Evolutionary conservation across 805 yeast species (phyloP), one percentile per base, ranked within the genome.

Genomic region (Starmera quercuum): DNA sequence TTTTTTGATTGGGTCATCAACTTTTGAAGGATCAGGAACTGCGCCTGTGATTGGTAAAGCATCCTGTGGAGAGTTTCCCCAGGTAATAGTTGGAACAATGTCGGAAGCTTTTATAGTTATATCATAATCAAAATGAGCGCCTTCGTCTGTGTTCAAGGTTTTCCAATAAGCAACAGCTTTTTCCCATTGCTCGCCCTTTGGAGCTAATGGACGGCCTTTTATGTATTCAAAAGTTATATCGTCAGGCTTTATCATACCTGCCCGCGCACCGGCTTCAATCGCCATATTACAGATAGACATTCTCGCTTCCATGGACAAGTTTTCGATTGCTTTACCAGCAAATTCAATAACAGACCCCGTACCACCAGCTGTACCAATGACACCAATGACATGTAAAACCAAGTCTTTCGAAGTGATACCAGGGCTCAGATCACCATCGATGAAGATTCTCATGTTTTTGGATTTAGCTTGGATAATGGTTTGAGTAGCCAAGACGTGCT

Each of bases 221-320:
- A 92, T 70, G 63, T 92, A 92, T 39, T 81, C 80, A 53, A 82
- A 84, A 20, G 97, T 90, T 34, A 59, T 78, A 44, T 87, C 83
- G 57, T 92, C 98, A 8, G 98, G 98, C 45, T 81, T 83, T 58
- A 92, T 90, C 97, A 92, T 86, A 64, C 98, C 98, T 19, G 98
- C 97, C 67, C 98, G 81, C 13, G 98, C 98, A 66, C 98, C 98
- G 39, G 83, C 98, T 67, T 92, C 98, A 53, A 92, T 90, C 30
- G 97, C 80, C 98, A 92, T 92, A 61, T 92, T 92, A 73, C 98
- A 92, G 69, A 92, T 92, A 35, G 97, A 87, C 98, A 92, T 92
- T 64, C 98, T 77, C 9, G 97, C 96, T 64, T 92, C 98, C 87
- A 92, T 86, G 21, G 95, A 75, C 41, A 92, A 71, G 42, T 72